Conservation (phyloP, 306 rosid genomes). For the Pueraria montana region DNA sequence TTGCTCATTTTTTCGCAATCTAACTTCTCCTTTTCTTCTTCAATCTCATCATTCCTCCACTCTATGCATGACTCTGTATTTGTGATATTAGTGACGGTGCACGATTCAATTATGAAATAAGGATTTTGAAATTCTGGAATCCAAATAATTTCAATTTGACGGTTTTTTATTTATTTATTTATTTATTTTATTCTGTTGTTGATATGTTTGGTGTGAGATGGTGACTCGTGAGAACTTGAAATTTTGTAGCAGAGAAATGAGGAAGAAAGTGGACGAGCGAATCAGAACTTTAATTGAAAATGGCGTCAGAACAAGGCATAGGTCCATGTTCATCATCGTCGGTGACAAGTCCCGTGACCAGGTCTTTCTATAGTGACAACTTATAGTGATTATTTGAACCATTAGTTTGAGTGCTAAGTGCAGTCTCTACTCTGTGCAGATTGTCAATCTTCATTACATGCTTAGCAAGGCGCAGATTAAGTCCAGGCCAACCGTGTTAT, state of each 20-base stretch:
- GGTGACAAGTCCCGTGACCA: constrained; percentile 98
- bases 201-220: neutral
- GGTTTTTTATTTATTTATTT: neutral
- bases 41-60: no score
- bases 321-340: constrained; percentile 86
- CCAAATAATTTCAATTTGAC: constrained; percentile 2
- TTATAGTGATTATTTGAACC: constrained; percentile 1
- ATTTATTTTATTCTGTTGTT: neutral
- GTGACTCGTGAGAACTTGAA: neutral
- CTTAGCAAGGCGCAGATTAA: constrained; percentile 84
- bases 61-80: no score
- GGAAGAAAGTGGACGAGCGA: constrained; percentile 96
- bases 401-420: constrained; percentile 35
- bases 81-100: neutral
- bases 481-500: constrained; percentile 79
- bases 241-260: constrained; percentile 60
- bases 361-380: constrained; percentile 47
- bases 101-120: constrained; percentile 12
- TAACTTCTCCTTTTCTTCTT: no score
- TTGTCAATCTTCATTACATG: constrained; percentile 91
- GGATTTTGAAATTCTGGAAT: constrained; percentile 13
- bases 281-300: constrained; percentile 91
- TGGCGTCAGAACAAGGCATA: constrained; percentile 87
- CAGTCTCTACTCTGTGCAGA: constrained; percentile 53
- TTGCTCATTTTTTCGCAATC: no score